These are phyloP conservation scores for Immersiporthe knoxdaviesiana DNA, from an alignment of 2,329 filamentous ascomycete genomes.

Conservation along the genomic window DNA sequence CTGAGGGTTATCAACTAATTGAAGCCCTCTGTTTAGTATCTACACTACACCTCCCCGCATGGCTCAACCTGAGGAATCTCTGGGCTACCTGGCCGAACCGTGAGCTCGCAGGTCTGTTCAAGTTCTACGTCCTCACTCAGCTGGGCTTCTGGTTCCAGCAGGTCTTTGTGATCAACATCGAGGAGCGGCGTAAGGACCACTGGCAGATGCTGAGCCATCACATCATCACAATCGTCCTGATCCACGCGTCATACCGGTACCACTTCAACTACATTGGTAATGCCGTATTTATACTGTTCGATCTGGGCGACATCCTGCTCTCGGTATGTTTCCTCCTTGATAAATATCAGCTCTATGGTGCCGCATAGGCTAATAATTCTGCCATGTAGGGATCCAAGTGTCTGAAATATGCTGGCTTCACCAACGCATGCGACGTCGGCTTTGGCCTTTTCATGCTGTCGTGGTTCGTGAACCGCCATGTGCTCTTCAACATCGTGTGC, in stretches of 20 bases:
- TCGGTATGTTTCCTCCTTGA: conserved; percentile 62
- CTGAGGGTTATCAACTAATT: no score
- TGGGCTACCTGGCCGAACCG: conserved; percentile 86
- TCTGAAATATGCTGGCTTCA: conserved; percentile 84
- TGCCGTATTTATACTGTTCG: conserved; percentile 89
- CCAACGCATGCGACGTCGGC: conserved; percentile 74
- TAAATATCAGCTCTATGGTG: not conserved
- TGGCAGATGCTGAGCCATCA: conserved; percentile 96
- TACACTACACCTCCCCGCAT: conserved; percentile 81
- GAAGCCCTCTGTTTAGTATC: conserved; percentile 61
- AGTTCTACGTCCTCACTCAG: conserved; percentile 88
- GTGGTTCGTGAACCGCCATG: conserved; percentile 84
- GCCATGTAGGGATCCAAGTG: conserved; percentile 78
- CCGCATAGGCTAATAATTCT: conserved; percentile 30
- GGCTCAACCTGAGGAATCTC: conserved; percentile 73
- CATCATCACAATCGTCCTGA: conserved; percentile 81
- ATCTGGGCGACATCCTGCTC: conserved; percentile 86
- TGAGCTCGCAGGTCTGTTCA: conserved; percentile 73
- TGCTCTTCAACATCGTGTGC: conserved; percentile 77
- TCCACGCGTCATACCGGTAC: conserved; percentile 83
- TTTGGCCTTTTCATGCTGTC: conserved; percentile 85
- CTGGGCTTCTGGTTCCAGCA: conserved; percentile 94
- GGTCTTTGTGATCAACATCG: conserved; percentile 90
- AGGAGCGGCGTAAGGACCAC: conserved; percentile 92
- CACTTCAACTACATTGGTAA: conserved; percentile 87